Percentiles rank a stretch among this genome's conserved stretches.
Evolutionary conservation across 2,329 filamentous ascomycete genomes (phyloP).

Genomic region (Tolypocladium capitatum): DNA sequence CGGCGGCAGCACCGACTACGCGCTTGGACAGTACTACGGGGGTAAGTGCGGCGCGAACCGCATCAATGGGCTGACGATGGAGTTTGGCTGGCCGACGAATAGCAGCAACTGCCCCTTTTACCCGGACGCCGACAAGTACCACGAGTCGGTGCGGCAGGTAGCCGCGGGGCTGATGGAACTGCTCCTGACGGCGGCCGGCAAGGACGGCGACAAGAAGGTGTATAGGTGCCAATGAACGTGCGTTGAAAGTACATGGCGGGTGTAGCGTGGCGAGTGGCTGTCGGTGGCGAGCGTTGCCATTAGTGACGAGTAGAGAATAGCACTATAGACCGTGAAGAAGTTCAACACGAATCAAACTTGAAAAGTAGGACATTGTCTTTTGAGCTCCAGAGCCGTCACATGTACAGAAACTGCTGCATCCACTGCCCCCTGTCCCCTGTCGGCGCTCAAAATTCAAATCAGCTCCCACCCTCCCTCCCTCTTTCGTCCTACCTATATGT

Average conservation of each 20-base stretch:
- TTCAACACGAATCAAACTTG: neutral
- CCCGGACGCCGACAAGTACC: conserved; percentile 27
- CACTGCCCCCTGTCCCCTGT: neutral
- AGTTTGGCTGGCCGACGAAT: conserved; percentile 25
- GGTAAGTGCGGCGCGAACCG: conserved; percentile 18
- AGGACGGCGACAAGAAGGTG: conserved; percentile 2
- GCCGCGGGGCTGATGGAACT: conserved; percentile 35
- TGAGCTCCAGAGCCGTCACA: neutral
- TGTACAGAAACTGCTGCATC: neutral
- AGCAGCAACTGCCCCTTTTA: conserved; percentile 28
- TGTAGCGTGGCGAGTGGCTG: neutral
- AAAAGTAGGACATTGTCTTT: neutral
- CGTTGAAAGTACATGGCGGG: neutral
- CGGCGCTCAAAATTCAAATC: neutral
- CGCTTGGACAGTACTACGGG: conserved; percentile 28
- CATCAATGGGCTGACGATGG: conserved; percentile 29
- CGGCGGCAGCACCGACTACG: conserved; percentile 33
- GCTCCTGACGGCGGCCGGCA: conserved; percentile 16
- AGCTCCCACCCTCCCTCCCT: neutral
- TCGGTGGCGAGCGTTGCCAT: neutral
- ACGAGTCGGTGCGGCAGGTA: conserved; percentile 29
- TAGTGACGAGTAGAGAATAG: neutral
- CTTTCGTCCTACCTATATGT: neutral
- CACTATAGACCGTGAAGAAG: neutral
- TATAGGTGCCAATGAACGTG: neutral